Evolutionary conservation across 2,329 filamentous ascomycete genomes (phyloP), one percentile per base, ranked within the genome.

Genomic region (Lecanicillium sp.): DNA sequence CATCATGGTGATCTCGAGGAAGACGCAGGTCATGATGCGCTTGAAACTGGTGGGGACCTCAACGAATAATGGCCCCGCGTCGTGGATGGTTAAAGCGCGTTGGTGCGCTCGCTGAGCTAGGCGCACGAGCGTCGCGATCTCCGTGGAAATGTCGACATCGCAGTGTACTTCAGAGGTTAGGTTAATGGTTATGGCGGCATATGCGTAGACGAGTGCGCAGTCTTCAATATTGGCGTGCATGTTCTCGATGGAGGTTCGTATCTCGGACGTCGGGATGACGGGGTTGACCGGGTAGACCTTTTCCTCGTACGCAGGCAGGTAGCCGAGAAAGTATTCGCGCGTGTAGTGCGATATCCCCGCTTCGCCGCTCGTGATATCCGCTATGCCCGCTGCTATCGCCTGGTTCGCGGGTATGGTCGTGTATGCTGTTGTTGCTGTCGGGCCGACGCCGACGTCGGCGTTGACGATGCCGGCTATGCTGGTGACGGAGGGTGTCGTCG

Each of bases 1-100:
- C 62, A 74, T 68, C 29, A 69, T 59, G 48, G 62, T 68, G 42
- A 73, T 74, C 46, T 74, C 67, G 27, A 74, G 61, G 44, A 72
- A 74, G 32, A 74, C 57, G 29, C 63, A 68, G n/a, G 66, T 69
- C 59, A 72, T 66, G 12, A 69, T 61, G 28, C 65, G 59, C 42
- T 66, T 62, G 22, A 71, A 58, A 0, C 62, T 65, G 10, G 65
- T 58, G 2, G 58, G 56, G 4, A 62, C 57, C n/a, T 62, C 59
- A n/a, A 62, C 60, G 9, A 59, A 53, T 11, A 61, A 57, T 4
- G 39, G 39, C 14, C 34, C 39, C 2, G 35, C 39, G 30, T 41
- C 25, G 29, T 18, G 20, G 13, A 33, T 25, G 12, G 39, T 37
- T 34, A 34, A 37, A 12, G 33, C 39, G 34, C 22, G 15, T 20